phyloP scores from a whole-genome alignment of 768 basidiomycete genomes.

The Phlebiopsis gigantea region DNA sequence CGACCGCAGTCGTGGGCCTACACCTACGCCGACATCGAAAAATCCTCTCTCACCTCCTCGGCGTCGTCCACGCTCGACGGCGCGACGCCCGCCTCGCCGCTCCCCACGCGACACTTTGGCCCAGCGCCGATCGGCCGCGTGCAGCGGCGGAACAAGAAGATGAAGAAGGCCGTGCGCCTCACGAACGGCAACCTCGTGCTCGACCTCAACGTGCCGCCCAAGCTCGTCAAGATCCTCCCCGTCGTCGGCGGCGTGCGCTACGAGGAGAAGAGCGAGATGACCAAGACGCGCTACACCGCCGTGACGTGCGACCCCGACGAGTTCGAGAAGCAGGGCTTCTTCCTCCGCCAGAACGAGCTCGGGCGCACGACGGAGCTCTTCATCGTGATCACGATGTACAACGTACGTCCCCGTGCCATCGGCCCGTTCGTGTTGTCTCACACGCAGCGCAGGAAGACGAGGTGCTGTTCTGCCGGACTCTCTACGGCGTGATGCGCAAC shows the following conservation, averaged over 20 bases:
- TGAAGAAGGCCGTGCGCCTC: constrained; percentile 70
- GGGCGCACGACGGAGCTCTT: constrained; percentile 84
- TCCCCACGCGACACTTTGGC: constrained; percentile 79
- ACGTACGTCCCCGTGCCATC: constrained; percentile 50
- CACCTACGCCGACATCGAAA: not conserved
- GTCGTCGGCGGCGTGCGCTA: constrained; percentile 24
- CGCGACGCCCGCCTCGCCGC: constrained; percentile 28
- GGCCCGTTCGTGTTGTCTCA: not conserved
- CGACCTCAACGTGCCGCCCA: constrained; percentile 78
- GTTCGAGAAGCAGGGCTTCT: constrained; percentile 79
- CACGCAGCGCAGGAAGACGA: constrained; percentile 66
- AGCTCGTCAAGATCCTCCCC: constrained; percentile 59
- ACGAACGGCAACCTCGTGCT: constrained; percentile 88
- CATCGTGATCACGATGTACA: constrained; percentile 96
- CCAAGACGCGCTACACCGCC: constrained; percentile 74
- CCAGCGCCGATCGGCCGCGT: constrained; percentile 81
- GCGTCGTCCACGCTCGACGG: not conserved
- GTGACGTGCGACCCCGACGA: constrained; percentile 94
- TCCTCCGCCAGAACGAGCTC: constrained; percentile 76
- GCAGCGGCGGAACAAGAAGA: constrained; percentile 57
- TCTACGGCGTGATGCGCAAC: constrained; percentile 93
- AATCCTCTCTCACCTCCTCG: constrained; percentile 3
- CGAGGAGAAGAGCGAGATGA: constrained; percentile 54
- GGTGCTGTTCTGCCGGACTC: constrained; percentile 83
- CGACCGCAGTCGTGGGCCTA: not conserved